Percentiles rank a stretch among this genome's conserved stretches.
These are phyloP conservation scores for Sphaerulina populicola DNA, from an alignment of 2,329 filamentous ascomycete genomes.

Conservation along the genomic window DNA sequence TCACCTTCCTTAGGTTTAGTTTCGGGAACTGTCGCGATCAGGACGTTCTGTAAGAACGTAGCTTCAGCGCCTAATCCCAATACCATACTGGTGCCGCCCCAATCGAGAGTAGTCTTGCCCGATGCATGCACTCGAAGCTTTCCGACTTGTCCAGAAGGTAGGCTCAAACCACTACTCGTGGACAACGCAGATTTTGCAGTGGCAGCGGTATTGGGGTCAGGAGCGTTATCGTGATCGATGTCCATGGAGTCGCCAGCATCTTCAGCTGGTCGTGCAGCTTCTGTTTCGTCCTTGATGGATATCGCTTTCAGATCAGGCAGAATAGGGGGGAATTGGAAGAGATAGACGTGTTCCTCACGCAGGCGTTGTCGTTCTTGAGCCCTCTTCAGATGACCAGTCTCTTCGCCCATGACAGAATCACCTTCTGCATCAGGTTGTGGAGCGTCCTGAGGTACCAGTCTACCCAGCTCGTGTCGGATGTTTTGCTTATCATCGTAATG, in stretches of 20 bases:
- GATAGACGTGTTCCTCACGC: conserved; percentile 49
- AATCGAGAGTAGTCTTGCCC: conserved; percentile 53
- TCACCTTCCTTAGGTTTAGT: conserved; percentile 21
- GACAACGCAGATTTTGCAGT: conserved; percentile 4
- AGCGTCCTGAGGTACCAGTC: conserved; percentile 27
- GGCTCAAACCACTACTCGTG: conserved; percentile 32
- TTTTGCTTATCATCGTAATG: conserved; percentile 41
- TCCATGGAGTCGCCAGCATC: conserved; percentile 19
- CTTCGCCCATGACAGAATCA: conserved; percentile 35
- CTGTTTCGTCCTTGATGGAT: conserved; percentile 27
- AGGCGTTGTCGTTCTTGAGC: conserved; percentile 30
- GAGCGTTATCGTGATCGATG: conserved; percentile 11
- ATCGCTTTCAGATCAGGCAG: conserved; percentile 49
- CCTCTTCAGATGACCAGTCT: conserved; percentile 13
- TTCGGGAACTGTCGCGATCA: conserved; percentile 35
- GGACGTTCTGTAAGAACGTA: conserved; percentile 53
- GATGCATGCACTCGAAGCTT: conserved; percentile 55
- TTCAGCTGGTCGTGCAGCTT: conserved; percentile 14
- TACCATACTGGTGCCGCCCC: conserved; percentile 54
- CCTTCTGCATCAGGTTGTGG: conserved; percentile 35
- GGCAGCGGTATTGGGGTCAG: conserved; percentile 1
- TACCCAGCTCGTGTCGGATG: conserved; percentile 43
- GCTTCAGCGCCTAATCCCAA: conserved; percentile 50
- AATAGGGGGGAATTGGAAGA: conserved; percentile 57
- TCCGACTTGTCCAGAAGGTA: conserved; percentile 50